A percentile compares a stretch with the other conserved stretches of the same genome.
Conservation (phyloP, 768 basidiomycete species). For the Rhodosporidiobolus odoratus region DNA sequence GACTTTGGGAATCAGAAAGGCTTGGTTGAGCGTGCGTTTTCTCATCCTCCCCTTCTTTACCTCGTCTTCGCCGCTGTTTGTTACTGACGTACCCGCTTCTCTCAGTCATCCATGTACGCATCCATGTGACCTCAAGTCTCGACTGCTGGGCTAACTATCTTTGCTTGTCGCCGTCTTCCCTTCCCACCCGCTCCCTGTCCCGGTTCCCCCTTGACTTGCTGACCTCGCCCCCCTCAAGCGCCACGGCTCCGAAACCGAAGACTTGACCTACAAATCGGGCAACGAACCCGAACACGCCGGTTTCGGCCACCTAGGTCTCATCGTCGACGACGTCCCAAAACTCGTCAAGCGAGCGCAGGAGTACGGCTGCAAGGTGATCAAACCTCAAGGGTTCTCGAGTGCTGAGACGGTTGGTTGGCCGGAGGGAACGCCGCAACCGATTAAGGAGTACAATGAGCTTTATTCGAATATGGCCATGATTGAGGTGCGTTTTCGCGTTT, state of each 20-base stretch:
- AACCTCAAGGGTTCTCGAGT: conserved; percentile 19
- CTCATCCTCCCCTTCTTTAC: not conserved
- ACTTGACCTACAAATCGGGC: conserved; percentile 14
- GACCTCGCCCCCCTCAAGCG: conserved; percentile 3
- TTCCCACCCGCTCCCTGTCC: not conserved
- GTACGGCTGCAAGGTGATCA: conserved; percentile 29
- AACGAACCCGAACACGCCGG: conserved; percentile 16
- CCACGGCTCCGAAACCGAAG: conserved; percentile 28
- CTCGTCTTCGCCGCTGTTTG: not conserved
- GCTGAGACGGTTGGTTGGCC: conserved; percentile 36
- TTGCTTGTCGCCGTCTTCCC: not conserved
- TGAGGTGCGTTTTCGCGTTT: not conserved
- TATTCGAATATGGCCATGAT: conserved; percentile 35
- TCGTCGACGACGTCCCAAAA: conserved; percentile 33
- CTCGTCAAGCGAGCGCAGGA: conserved; percentile 20
- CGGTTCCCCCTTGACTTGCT: not conserved
- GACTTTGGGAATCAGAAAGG: conserved; percentile 34
- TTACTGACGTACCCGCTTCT: not conserved
- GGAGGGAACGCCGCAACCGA: conserved; percentile 26
- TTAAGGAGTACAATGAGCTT: conserved; percentile 28
- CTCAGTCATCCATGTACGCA: conserved; percentile 30
- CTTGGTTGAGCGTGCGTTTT: conserved; percentile 25
- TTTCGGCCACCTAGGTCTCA: conserved; percentile 31
- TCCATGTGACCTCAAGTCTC: too few species aligned
- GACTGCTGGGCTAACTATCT: too few species aligned